Conservation (phyloP, 345 rosid genomes). For the Bretschneidera sinensis region DNA sequence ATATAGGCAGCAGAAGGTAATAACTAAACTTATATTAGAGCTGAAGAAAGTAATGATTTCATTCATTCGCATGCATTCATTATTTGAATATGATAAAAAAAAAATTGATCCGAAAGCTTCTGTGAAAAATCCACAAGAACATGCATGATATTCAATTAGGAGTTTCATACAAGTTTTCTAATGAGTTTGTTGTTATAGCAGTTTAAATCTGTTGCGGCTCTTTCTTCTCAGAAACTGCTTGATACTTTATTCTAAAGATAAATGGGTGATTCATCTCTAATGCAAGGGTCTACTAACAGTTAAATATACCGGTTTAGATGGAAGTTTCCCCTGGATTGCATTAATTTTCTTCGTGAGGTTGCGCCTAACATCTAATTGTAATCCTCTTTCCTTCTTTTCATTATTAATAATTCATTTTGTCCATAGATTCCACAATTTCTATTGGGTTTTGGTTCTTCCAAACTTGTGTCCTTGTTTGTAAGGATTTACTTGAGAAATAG, state of each 20-base stretch:
- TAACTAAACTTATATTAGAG: neutral
- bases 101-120: neutral
- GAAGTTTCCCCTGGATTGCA: constrained; percentile 7
- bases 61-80: neutral
- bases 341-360: constrained; percentile 15
- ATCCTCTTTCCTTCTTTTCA: constrained; percentile 13
- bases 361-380: constrained; percentile 10
- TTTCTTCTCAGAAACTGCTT: constrained; percentile 53
- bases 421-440: constrained; percentile 13
- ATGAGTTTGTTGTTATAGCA: constrained; percentile 27
- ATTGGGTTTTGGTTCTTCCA: constrained; percentile 24
- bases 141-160: neutral
- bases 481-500: no score
- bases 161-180: constrained; percentile 1
- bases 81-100: neutral
- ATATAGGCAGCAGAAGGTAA: constrained; percentile 70
- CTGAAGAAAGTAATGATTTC: neutral
- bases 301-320: constrained; percentile 12
- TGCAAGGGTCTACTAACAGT: constrained; percentile 27
- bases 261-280: constrained; percentile 20
- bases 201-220: constrained; percentile 71
- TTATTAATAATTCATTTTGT: constrained; percentile 17
- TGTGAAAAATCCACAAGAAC: neutral
- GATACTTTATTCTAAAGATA: constrained; percentile 53
- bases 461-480: constrained; percentile 6